Evolutionary conservation across 352 stramenopile genomes (phyloP), one percentile per base, ranked within the genome.

Genomic region (Globisporangium nunn): DNA sequence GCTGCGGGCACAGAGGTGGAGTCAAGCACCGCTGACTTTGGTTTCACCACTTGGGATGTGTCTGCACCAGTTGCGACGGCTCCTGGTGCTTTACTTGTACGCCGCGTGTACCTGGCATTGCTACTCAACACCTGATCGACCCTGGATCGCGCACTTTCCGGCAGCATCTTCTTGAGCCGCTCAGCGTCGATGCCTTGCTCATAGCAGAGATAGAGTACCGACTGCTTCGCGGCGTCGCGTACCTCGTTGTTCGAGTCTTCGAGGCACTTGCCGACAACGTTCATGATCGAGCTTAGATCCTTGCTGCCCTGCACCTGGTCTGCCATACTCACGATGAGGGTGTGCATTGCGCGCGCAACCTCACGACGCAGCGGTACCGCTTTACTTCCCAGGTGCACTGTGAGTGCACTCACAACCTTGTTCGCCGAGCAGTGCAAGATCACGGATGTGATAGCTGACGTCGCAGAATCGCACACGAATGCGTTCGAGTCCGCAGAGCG

Each of bases 171-270:
- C 60, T 89, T 89, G 33, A 91, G 66, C 23, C 63, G 66, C 3
- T 76, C 71, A 1, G 55, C 44, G n/a, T 75, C 63, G 33, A 88
- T 72, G 30, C 41, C 44, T 33, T 77, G 68, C 5, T 76, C 58
- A 8, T 62, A 61, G 45, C 67, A 50, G 7, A 93, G 59, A 33
- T 81, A 80, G 37, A 87, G 17, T 14, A 90, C 33, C 4, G 69
- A 75, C 39, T 87, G 78, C 48, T 91, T 91, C 1, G 80, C 78
- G 0, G 70, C 59, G 18, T 88, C 75, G 2, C 83, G 76, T 17
- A 93, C 83, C 58, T 91, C 76, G 50, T 90, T 91, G 58, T 83
- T 75, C 8, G 80, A 88, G 55, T 91, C 83, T 43, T 85, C 73
- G 7, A 93, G 75, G 28, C 72, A 84, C 18, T 77, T 83, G 40